Evolutionary conservation across 805 yeast species (phyloP), one percentile per base, ranked within the genome.

Genomic region (Blastobotrys parvus): DNA sequence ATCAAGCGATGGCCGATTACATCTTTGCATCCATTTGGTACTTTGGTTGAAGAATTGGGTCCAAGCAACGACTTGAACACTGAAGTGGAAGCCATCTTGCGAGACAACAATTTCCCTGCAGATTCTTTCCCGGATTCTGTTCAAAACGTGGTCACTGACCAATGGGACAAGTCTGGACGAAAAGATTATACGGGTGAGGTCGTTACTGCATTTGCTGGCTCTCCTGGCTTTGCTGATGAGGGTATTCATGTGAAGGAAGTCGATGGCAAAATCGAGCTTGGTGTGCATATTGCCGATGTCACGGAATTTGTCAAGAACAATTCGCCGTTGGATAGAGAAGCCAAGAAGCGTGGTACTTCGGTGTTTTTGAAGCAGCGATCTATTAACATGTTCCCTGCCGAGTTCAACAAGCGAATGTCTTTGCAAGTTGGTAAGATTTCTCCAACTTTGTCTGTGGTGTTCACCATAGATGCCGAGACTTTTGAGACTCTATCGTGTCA

Each of bases 1-100:
- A 90, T 92, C 57, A 92, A 92, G 62, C 81, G 98, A 63, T 92
- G 98, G 98, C 98, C 98, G 58, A 92, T 92, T 63, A 92, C 98
- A 7, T 90, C 97, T 0, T 73, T 92, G 62, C 98, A 92, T 69
- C 98, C 98, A 3, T 92, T 92, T 59, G 98, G 98, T 55, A 88
- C 95, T 23, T 69, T 92, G 45, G 82, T 90, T 20, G 83, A 89
- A 37, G 85, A 84, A 53, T 69, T 92, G 48, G 98, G 98, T 19
- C 73, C 77, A 31, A 77, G 84, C 55, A 85, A 80, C 51, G 90
- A 82, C 49, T 74, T 79, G 2, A 68, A 72, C 18, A 85, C 90
- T 34, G 95, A 88, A 61, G 76, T 88, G 47, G 90, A 82, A 60
- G 86, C 97, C 0, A 82, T 92, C 43, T 70, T 92, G 52, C 78